These are phyloP conservation scores for Magnaporthiopsis incrustans DNA, from an alignment of 2,329 filamentous ascomycete species.

Conservation along the genomic window DNA sequence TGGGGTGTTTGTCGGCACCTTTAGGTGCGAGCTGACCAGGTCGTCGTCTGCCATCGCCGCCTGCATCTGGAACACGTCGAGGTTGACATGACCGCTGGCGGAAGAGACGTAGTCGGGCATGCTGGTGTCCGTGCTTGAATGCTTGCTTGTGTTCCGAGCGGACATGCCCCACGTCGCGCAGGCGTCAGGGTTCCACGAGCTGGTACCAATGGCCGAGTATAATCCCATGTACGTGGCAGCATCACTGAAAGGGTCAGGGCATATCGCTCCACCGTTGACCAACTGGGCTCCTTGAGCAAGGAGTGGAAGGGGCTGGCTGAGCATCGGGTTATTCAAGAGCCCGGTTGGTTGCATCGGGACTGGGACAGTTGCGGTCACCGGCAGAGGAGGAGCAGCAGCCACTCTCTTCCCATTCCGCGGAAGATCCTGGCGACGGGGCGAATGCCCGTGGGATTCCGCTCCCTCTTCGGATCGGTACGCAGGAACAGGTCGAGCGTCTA, in stretches of 20 bases:
- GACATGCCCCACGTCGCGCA: constrained; percentile 12
- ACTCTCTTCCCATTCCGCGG: constrained; percentile 7
- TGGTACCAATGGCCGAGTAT: constrained; percentile 7
- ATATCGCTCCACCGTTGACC: constrained; percentile 11
- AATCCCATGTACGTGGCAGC: constrained; percentile 18
- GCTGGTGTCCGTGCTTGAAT: constrained; percentile 30
- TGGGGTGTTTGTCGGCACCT: constrained; percentile 36
- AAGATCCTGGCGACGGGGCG: constrained; percentile 38
- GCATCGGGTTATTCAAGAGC: constrained; percentile 1
- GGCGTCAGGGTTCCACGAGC: constrained; percentile 5
- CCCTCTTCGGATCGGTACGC: constrained; percentile 34
- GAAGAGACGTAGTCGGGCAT: constrained; percentile 32
- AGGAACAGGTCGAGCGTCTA: constrained; percentile 32
- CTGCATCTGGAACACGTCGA: constrained; percentile 20
- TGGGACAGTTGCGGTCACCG: background rate
- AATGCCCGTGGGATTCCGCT: constrained; percentile 54
- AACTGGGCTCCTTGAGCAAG: constrained; percentile 2
- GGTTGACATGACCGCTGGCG: constrained; percentile 11
- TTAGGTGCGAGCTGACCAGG: constrained; percentile 21
- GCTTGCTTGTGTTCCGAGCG: constrained; percentile 10
- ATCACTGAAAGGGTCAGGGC: constrained; percentile 21
- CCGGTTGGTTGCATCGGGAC: background rate
- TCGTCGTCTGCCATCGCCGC: constrained; percentile 24
- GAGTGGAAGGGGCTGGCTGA: constrained; percentile 2
- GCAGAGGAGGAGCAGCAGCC: background rate